Evolutionary conservation across 768 basidiomycete species (phyloP).

Genomic region (Amanita brunnescens): DNA sequence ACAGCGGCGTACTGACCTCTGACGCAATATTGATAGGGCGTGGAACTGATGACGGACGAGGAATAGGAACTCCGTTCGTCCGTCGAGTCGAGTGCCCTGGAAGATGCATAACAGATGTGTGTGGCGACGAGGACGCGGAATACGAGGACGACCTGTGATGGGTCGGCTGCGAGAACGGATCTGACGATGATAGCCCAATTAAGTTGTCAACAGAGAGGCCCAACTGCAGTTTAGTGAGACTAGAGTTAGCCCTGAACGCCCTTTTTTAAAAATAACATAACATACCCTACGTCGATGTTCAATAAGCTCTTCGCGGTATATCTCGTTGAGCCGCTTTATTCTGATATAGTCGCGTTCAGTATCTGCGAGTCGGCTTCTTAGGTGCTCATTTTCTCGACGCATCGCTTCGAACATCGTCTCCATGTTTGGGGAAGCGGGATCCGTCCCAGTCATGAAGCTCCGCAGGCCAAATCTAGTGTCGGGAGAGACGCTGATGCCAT

Average conservation of each 20-base stretch:
- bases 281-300: conserved; percentile 62
- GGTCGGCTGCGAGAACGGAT: conserved; percentile 65
- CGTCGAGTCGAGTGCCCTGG: conserved; percentile 24
- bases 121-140: conserved; percentile 34
- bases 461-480: conserved; percentile 23
- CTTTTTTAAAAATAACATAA: background rate
- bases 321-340: conserved; percentile 66
- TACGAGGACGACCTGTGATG: conserved; percentile 46
- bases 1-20: conserved; percentile 51
- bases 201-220: conserved; percentile 74
- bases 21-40: conserved; percentile 40
- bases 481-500: conserved; percentile 23
- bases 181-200: conserved; percentile 59
- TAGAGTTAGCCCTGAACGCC: conserved; percentile 7
- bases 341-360: conserved; percentile 74
- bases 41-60: conserved; percentile 57
- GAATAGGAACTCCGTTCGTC: conserved; percentile 63
- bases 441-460: conserved; percentile 18
- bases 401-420: conserved; percentile 70
- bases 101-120: conserved; percentile 33
- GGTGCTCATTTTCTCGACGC: conserved; percentile 69
- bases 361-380: conserved; percentile 57
- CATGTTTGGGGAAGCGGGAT: conserved; percentile 28
- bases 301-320: conserved; percentile 79
- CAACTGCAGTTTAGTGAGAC: conserved; percentile 32